Evolutionary conservation across 345 rosid species (phyloP), one percentile per base, ranked within the genome.

Genomic region (Camelina sativa): DNA sequence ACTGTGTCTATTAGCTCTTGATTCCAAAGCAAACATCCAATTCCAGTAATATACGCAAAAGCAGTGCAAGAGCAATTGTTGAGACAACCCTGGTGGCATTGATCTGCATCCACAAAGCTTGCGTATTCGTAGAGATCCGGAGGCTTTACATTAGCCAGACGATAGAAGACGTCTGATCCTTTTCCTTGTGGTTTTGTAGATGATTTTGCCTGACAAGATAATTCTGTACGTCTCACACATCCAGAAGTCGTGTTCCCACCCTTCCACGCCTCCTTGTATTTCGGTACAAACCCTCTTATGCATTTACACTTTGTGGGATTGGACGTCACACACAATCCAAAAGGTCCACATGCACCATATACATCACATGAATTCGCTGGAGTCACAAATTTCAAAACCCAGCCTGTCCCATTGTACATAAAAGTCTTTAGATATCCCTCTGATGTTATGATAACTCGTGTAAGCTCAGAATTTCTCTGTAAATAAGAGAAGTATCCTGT

Each of bases 21-120:
- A 1, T 1, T 37, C 92, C 96, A 90, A 8, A 76, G 19, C 84
- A 88, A 75, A 73, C 96, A 88, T 13, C 91, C 74, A 41, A 82
- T 76, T 16, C 79, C 77, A 20, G 17, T 2, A 48, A 80, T 62
- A 5, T 43, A 23, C 0, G 92, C 79, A 66, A 47, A 90, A 0
- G 88, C 96, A 12, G 37, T 72, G 25, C 96, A 90, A 2, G 91
- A 85, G 71, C 96, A 90, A 58, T 85, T 76, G 2, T 25, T 68
- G 15, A 68, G 61, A 53, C 73, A 68, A 55, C 46, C 58, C 44
- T 50, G 46, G 7, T 50, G 32, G 30, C 70, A 65, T 65, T 51
- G 58, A 30, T 50, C 70, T 48, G 25, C 57, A 65, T 65, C 44
- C 44, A 48, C 10, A 65, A 65, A 50, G 44, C 57, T 50, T 65